These are phyloP conservation scores for Cinchona pubescens DNA, from an alignment of 257 asterid species.

Conservation along the genomic window DNA sequence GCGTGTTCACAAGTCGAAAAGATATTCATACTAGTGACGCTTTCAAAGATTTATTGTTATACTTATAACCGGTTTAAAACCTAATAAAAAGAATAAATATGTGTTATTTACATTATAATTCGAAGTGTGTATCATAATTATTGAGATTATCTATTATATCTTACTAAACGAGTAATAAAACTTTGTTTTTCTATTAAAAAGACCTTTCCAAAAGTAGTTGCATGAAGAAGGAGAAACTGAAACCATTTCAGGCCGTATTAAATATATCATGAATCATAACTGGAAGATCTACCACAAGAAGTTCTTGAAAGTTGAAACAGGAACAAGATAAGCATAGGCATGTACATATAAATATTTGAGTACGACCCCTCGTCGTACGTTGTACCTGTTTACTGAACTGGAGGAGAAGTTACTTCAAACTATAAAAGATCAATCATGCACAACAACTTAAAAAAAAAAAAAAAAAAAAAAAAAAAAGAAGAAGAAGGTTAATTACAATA, in stretches of 20 bases:
- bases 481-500: no score
- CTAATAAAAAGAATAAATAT: background rate
- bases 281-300: slow-evolving; percentile 9
- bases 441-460: no score
- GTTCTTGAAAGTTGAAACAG: slow-evolving; percentile 23
- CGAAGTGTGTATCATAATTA: no score
- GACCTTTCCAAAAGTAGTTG: slow-evolving; percentile 12
- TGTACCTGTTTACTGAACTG: slow-evolving; percentile 4
- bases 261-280: background rate
- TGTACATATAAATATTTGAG: slow-evolving; percentile 2
- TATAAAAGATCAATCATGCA: slow-evolving; percentile 1
- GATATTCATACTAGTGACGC: slow-evolving; percentile 21
- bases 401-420: slow-evolving; percentile 19
- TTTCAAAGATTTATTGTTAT: slow-evolving; percentile 8
- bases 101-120: no score
- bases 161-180: no score
- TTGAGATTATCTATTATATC: no score
- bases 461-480: no score
- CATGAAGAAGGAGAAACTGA: slow-evolving; percentile 15
- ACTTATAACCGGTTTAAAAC: slow-evolving; percentile 4
- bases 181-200: no score
- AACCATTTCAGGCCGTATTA: background rate
- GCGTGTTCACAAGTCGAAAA: no score
- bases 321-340: background rate
- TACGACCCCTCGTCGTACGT: slow-evolving; percentile 22